Conservation (phyloP, 495 filamentous ascomycete genomes). For the Pyrenopolyporus hunteri region DNA sequence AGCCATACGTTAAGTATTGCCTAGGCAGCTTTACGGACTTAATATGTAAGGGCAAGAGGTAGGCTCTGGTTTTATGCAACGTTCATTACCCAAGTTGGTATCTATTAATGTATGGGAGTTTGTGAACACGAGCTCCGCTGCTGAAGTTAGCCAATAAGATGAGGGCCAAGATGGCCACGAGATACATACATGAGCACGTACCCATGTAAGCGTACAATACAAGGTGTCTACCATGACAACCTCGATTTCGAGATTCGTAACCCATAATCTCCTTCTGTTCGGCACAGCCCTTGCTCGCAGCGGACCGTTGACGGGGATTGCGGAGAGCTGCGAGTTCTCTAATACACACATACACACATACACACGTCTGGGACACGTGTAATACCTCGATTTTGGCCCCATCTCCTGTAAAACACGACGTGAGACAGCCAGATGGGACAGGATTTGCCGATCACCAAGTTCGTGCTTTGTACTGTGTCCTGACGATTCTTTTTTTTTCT, state of each 20-base stretch:
- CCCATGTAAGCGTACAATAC: too few species aligned
- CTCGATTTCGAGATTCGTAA: too few species aligned
- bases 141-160: conserved; percentile 23
- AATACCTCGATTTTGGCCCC: conserved; percentile 9
- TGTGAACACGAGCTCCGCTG: conserved; percentile 32
- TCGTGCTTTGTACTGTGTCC: conserved; percentile 12
- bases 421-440: conserved; percentile 28
- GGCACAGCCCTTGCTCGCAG: conserved; percentile 7
- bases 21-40: too few species aligned
- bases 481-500: neutral
- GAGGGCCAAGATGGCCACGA: conserved; percentile 16
- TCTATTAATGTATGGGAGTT: neutral
- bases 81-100: neutral
- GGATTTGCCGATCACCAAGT: conserved; percentile 33
- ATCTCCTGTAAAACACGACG: conserved; percentile 33
- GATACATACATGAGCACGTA: too few species aligned
- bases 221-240: neutral
- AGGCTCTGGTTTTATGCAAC: conserved; percentile 12
- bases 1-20: too few species aligned
- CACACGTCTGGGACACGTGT: conserved; percentile 8
- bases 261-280: too few species aligned
- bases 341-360: neutral
- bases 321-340: neutral
- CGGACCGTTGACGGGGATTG: conserved; percentile 4
- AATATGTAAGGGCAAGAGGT: too few species aligned